Percentiles rank a stretch among this genome's conserved stretches.
phyloP scores from a whole-genome alignment of 2,329 filamentous ascomycete species.

The Aspergillus persii region DNA sequence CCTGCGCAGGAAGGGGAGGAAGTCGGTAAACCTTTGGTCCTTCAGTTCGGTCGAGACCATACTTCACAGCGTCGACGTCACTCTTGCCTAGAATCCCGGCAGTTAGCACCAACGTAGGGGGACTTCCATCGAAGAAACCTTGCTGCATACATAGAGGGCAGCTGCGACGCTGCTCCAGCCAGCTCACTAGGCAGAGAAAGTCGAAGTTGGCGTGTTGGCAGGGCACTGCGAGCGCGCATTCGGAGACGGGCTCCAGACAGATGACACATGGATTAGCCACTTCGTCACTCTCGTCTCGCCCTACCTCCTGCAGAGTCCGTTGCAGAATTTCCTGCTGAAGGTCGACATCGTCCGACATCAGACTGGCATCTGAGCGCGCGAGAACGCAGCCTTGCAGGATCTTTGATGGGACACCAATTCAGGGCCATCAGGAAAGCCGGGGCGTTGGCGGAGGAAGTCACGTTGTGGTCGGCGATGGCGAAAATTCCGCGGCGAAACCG shows the following conservation, averaged over 20 bases:
- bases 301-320: slow-evolving; percentile 46
- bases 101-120: not conserved
- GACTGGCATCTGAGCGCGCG: slow-evolving; percentile 4
- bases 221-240: slow-evolving; percentile 68
- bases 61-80: slow-evolving; percentile 59
- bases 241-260: slow-evolving; percentile 74
- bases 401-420: not conserved
- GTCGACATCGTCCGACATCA: slow-evolving; percentile 42
- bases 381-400: not conserved
- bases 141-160: slow-evolving; percentile 74
- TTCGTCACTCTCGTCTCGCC: slow-evolving; percentile 29
- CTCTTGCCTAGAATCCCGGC: slow-evolving; percentile 46
- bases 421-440: not conserved
- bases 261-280: slow-evolving; percentile 70
- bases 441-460: slow-evolving; percentile 14
- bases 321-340: slow-evolving; percentile 45
- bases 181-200: slow-evolving; percentile 78
- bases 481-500: slow-evolving; percentile 10
- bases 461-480: slow-evolving; percentile 17
- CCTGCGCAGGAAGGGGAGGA: slow-evolving; percentile 27
- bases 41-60: slow-evolving; percentile 57
- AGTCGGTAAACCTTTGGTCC: slow-evolving; percentile 60
- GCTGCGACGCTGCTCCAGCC: slow-evolving; percentile 68
- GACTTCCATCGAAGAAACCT: not conserved
- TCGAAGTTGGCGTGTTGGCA: slow-evolving; percentile 82